These are phyloP conservation scores for Mycena metata DNA, from an alignment of 768 basidiomycete species.

Conservation along the genomic window DNA sequence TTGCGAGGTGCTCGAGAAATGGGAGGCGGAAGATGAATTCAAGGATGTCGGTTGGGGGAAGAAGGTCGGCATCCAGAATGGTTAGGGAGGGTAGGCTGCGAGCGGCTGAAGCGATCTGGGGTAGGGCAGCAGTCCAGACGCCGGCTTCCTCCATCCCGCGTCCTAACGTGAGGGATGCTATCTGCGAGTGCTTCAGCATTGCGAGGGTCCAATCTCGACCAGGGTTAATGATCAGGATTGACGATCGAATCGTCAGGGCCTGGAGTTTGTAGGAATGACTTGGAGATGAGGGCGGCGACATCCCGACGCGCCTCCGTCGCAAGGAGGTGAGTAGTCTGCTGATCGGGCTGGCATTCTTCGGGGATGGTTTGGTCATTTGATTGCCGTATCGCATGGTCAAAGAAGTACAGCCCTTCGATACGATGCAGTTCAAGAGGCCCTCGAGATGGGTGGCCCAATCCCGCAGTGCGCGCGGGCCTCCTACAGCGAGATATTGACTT, in stretches of 20 bases:
- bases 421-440: conserved; percentile 17
- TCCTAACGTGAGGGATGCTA: background rate
- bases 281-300: no score
- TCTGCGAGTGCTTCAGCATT: background rate
- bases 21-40: background rate
- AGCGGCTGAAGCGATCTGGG: background rate
- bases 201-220: conserved; percentile 1
- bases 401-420: background rate
- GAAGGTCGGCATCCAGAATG: background rate
- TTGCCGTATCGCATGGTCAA: background rate
- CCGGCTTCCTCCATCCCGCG: background rate
- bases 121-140: background rate
- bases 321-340: no score
- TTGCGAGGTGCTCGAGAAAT: background rate
- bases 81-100: background rate
- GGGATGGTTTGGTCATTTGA: background rate
- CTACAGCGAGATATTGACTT: conserved; percentile 2
- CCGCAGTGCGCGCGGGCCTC: background rate
- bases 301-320: no score
- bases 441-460: background rate
- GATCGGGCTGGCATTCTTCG: no score
- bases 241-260: no score
- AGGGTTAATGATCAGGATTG: background rate
- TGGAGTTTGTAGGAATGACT: no score
- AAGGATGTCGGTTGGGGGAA: background rate